Evolutionary conservation across 2,329 filamentous ascomycete genomes (phyloP).

Genomic region (Cryphonectria nitschkei): DNA sequence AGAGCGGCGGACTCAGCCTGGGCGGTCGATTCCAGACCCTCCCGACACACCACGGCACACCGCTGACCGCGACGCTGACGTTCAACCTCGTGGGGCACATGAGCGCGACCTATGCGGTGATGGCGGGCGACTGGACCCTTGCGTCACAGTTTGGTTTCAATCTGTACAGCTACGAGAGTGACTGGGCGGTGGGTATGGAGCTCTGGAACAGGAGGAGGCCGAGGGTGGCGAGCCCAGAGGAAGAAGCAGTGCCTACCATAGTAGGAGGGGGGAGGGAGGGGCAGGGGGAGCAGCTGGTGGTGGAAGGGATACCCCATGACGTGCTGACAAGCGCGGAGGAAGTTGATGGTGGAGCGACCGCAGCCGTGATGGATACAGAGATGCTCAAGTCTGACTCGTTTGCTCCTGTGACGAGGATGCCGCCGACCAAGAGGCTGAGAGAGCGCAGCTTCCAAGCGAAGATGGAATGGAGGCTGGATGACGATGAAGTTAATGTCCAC

Average conservation of each 20-base stretch:
- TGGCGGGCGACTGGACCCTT: conserved; percentile 79
- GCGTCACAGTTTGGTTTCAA: conserved; percentile 96
- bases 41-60: conserved; percentile 78
- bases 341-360: conserved; percentile 32
- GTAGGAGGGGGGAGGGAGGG: conserved; percentile 20
- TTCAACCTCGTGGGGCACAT: conserved; percentile 93
- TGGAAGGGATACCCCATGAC: neutral
- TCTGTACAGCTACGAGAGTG: conserved; percentile 96
- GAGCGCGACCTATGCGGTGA: conserved; percentile 88
- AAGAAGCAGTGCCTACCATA: conserved; percentile 31
- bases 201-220: conserved; percentile 74
- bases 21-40: conserved; percentile 89
- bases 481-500: conserved; percentile 22
- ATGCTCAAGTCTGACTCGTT: conserved; percentile 18
- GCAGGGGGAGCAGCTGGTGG: neutral
- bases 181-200: conserved; percentile 89
- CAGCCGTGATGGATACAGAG: neutral
- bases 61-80: conserved; percentile 90
- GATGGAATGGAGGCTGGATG: conserved; percentile 53
- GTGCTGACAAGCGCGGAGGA: neutral
- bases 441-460: conserved; percentile 54
- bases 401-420: conserved; percentile 22
- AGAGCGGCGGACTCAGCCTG: conserved; percentile 87
- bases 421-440: conserved; percentile 30
- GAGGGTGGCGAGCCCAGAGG: conserved; percentile 43